Conservation (phyloP, 2,329 filamentous ascomycete species). For the Davidsoniella virescens region DNA sequence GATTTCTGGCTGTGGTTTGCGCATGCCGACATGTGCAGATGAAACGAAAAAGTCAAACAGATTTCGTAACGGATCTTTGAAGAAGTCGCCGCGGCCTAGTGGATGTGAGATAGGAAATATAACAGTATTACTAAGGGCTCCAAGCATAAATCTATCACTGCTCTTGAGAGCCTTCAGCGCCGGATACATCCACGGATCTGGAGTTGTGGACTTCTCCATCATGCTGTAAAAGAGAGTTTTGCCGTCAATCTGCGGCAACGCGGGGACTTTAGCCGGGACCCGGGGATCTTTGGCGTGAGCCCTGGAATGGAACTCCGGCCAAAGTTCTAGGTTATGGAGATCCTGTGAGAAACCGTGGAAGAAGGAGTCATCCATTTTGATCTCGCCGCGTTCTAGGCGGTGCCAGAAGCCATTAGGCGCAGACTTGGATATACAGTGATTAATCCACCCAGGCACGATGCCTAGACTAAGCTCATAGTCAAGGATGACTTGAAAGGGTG, state of each 20-base stretch:
- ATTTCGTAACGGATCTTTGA: conserved; percentile 37
- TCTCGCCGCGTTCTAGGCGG: conserved; percentile 67
- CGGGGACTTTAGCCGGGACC: conserved; percentile 28
- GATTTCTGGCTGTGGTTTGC: conserved; percentile 74
- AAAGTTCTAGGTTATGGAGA: conserved; percentile 48
- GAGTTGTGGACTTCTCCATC: conserved; percentile 56
- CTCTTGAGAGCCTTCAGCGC: conserved; percentile 54
- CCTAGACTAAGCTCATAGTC: conserved; percentile 65
- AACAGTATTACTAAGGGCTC: conserved; percentile 78
- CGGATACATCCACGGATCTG: conserved; percentile 80
- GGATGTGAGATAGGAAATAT: conserved; percentile 64
- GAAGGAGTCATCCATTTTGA: conserved; percentile 57
- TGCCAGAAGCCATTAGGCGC: conserved; percentile 77
- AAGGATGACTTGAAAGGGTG: conserved; percentile 82
- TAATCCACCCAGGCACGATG: conserved; percentile 81
- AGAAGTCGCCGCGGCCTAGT: conserved; percentile 38
- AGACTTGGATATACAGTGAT: conserved; percentile 69
- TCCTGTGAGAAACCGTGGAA: conserved; percentile 63
- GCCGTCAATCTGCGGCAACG: conserved; percentile 57
- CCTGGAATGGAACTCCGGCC: conserved; percentile 40
- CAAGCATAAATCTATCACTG: conserved; percentile 52
- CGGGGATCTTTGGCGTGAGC: neutral
- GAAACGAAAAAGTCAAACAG: conserved; percentile 80
- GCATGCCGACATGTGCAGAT: conserved; percentile 68
- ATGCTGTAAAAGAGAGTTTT: conserved; percentile 77